A percentile compares a stretch with the other conserved stretches of the same genome.
Evolutionary conservation across 345 rosid genomes (phyloP).

Genomic region (Erysimum cheiranthoides): DNA sequence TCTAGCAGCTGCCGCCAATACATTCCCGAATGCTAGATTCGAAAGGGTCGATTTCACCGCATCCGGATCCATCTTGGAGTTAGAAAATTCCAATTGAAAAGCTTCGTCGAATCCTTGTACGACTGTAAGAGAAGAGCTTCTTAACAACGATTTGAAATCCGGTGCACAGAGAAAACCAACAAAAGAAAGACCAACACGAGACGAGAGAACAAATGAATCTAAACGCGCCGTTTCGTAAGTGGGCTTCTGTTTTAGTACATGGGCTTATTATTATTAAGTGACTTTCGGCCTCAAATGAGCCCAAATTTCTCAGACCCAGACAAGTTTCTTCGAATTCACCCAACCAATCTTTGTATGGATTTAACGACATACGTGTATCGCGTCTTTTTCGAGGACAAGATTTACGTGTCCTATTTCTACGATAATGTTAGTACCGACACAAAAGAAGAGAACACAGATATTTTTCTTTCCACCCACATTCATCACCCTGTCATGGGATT

Average conservation of each 20-base stretch:
- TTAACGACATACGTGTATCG: slow-evolving; percentile 1
- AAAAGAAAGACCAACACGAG: neutral
- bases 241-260: neutral
- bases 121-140: neutral
- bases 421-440: slow-evolving; percentile 24
- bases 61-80: slow-evolving; percentile 63
- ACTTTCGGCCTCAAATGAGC: neutral
- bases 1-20: slow-evolving; percentile 95
- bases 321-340: neutral
- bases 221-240: slow-evolving; percentile 3
- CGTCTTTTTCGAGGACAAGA: slow-evolving; percentile 18
- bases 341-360: slow-evolving; percentile 20
- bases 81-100: too few species aligned
- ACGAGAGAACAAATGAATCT: neutral
- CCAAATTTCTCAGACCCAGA: neutral
- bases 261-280: neutral
- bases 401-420: slow-evolving; percentile 24
- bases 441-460: slow-evolving; percentile 24
- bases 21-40: slow-evolving; percentile 87
- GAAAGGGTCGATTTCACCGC: slow-evolving; percentile 84
- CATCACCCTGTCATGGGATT: slow-evolving; percentile 29
- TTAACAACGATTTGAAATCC: slow-evolving; percentile 28
- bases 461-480: slow-evolving; percentile 4
- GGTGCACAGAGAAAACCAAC: neutral
- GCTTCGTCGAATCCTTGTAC: neutral